Conservation (phyloP, 2,329 filamentous ascomycete genomes). For the Celoporthe dispersa region DNA sequence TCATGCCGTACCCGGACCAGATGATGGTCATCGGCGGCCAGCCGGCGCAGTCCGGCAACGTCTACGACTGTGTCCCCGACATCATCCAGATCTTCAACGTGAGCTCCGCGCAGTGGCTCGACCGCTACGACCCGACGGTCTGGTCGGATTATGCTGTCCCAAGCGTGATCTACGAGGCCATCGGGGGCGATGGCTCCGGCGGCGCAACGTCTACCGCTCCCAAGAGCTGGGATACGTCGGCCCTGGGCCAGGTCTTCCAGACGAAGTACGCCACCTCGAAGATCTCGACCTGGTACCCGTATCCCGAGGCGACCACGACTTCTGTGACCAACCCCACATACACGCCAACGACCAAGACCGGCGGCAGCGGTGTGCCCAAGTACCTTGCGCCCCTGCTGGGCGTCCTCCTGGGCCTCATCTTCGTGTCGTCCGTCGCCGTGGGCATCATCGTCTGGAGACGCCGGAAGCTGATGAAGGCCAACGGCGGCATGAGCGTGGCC, state of each 20-base stretch:
- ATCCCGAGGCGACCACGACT: constrained; percentile 45
- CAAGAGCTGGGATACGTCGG: constrained; percentile 56
- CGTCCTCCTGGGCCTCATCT: constrained; percentile 62
- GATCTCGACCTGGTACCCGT: constrained; percentile 66
- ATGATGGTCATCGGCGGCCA: constrained; percentile 80
- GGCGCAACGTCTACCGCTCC: constrained; percentile 70
- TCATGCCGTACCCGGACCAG: constrained; percentile 76
- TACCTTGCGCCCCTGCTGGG: constrained; percentile 67
- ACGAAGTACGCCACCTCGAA: constrained; percentile 59
- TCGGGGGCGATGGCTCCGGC: constrained; percentile 70
- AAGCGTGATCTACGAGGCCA: constrained; percentile 61
- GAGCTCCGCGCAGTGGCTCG: constrained; percentile 69
- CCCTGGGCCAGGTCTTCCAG: constrained; percentile 57
- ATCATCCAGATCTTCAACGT: constrained; percentile 74
- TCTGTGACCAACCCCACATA: constrained; percentile 30
- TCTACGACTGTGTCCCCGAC: constrained; percentile 51
- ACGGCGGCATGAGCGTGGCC: constrained; percentile 42
- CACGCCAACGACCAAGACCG: constrained; percentile 22
- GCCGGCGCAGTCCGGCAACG: constrained; percentile 38
- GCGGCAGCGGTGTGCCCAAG: constrained; percentile 49
- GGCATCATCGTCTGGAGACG: constrained; percentile 58
- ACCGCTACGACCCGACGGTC: constrained; percentile 67
- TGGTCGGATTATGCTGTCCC: constrained; percentile 74
- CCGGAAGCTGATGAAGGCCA: constrained; percentile 47
- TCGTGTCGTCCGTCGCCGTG: constrained; percentile 56